A percentile compares a stretch with the other conserved stretches of the same genome.
These are phyloP conservation scores for Ampelocalamus luodianensis DNA, from an alignment of 176 grass and related monocot genomes.

Conservation along the genomic window DNA sequence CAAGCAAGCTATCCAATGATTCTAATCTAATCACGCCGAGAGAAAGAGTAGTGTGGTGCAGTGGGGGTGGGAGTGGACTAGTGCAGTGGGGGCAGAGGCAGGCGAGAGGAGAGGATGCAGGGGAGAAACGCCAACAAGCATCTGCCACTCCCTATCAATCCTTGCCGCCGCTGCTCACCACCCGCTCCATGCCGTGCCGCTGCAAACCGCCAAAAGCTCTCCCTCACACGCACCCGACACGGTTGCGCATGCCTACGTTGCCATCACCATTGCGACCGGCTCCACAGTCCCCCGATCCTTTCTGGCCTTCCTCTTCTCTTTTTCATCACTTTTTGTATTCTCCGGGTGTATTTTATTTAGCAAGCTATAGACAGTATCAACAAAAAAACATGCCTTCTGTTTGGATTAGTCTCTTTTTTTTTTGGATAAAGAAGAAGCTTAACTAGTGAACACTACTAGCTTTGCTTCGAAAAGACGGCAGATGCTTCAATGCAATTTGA, in stretches of 20 bases:
- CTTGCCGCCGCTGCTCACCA: conserved; percentile 30
- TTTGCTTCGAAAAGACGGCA: neutral
- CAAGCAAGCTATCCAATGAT: neutral
- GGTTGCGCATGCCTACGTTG: conserved; percentile 45
- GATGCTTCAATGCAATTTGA: neutral
- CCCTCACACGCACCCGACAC: conserved; percentile 23
- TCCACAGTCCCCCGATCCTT: neutral
- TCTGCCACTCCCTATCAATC: conserved; percentile 43
- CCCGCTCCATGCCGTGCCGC: conserved; percentile 39
- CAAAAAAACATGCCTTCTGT: neutral
- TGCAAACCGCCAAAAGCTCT: conserved; percentile 51
- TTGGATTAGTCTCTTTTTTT: too few relatives aligned
- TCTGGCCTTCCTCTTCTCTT: neutral
- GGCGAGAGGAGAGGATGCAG: neutral
- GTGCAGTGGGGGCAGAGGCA: neutral
- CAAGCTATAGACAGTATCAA: neutral
- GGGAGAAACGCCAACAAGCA: conserved; percentile 41
- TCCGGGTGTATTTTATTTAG: neutral
- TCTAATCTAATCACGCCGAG: neutral
- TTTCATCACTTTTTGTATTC: neutral
- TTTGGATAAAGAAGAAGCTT: neutral
- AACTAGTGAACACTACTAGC: neutral
- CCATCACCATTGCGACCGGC: conserved; percentile 1
- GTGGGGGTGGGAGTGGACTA: neutral
- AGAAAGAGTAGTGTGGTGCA: neutral